Base-by-base conservation (phyloP, 202 grass and related monocot genomes). In the Eragrostis tef region DNA sequence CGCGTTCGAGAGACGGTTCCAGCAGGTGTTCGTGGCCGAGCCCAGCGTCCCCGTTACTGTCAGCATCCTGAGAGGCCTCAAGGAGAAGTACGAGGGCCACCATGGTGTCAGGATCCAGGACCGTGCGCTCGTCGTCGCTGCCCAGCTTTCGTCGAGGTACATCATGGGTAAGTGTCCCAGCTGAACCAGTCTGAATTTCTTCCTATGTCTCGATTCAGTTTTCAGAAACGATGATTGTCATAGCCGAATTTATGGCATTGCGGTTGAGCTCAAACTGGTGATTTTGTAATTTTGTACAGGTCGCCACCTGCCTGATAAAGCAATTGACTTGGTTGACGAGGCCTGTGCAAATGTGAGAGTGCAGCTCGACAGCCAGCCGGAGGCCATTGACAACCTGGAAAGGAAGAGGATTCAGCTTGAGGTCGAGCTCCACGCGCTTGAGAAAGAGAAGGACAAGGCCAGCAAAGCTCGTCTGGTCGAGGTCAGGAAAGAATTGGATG, bases 371-470 rank as follows among this genome's bases (percentile, higher is more conserved):
- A 98, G 95, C 83, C 94, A 98, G 53, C 95, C 95, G 11, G 92
- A 98, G 73, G 95, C 93, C 72, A 98, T 98, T 15, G 95, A 98
- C 39, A 94, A 93, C 58, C 86, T 98, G 5, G 95, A 94, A 52
- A 89, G 95, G 74, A 98, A 98, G 79, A 84, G 95, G 58, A 98
- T 98, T 73, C 95, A 98, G 74, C 80, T 98, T 49, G 95, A 98
- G 52, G 95, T 98, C 0, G 95, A 98, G 81, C 88, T 87, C 21
- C 95, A 98, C 70, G 95, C 95, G 7, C 88, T 98, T 24, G 95
- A 98, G 84, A 98, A 94, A 67, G 95, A 98, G 80, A 98, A 98
- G 57, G 95, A 98, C 73, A 98, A 94, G 64, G 95, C 88, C 71
- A 94, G 92, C 80, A 98, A 94, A 80, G 95, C 90, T 15, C 87